A percentile compares a stretch with the other conserved stretches of the same genome.
Conservation (phyloP, 192 early-diverging fungal genomes). For the Coemansia sp. region DNA sequence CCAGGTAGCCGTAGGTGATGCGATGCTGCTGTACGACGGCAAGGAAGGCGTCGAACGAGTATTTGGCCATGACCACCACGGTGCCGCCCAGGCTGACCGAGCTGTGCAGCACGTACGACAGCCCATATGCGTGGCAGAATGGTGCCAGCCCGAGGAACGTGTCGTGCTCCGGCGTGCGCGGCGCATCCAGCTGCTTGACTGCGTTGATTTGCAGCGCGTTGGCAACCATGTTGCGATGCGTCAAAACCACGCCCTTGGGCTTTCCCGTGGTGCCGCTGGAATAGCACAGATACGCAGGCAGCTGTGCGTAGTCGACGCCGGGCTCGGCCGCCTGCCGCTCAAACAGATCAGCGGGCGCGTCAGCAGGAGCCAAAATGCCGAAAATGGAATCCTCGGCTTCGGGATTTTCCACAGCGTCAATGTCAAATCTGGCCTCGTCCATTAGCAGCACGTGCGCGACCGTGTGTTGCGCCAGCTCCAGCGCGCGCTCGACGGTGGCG, state of each 20-base stretch:
- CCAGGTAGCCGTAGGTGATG: conserved; percentile 64
- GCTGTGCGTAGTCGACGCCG: not conserved
- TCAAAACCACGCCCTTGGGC: conserved; percentile 66
- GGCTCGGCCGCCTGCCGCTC: not conserved
- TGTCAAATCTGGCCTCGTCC: conserved; percentile 17
- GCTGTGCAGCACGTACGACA: conserved; percentile 58
- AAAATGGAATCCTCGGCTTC: conserved; percentile 33
- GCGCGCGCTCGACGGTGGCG: conserved; percentile 23
- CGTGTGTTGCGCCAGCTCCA: conserved; percentile 11
- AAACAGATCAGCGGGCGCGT: not conserved
- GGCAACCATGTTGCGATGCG: conserved; percentile 69
- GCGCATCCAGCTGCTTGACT: conserved; percentile 34
- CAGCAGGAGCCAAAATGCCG: conserved; percentile 11
- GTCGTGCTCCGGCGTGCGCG: conserved; percentile 41
- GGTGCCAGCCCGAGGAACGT: conserved; percentile 58
- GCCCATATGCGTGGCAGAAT: conserved; percentile 73
- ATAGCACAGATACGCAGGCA: conserved; percentile 69
- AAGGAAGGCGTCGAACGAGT: conserved; percentile 66
- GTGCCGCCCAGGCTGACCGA: conserved; percentile 41
- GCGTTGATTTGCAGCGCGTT: conserved; percentile 59
- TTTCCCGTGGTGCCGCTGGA: conserved; percentile 70
- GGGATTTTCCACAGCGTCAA: too few species aligned
- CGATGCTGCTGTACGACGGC: conserved; percentile 64
- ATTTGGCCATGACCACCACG: conserved; percentile 74
- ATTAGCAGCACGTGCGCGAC: conserved; percentile 47